Evolutionary conservation across 495 filamentous ascomycete species (phyloP), one percentile per base, ranked within the genome.

Genomic region (Trichocladium uniseriatum): DNA sequence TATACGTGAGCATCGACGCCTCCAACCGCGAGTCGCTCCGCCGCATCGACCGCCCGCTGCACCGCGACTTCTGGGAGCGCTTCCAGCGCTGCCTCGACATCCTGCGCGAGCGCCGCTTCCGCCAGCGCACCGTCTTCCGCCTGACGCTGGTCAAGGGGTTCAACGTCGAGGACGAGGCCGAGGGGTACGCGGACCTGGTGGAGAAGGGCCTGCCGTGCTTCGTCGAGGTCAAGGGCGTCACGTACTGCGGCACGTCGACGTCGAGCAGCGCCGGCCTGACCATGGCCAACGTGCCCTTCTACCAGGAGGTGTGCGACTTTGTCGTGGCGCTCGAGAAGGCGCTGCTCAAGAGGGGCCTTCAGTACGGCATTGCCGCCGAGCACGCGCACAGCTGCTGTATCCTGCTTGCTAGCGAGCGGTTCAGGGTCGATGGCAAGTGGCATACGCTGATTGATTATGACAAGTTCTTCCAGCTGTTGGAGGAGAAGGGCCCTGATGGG

Each of bases 21-120:
- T 86, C 83, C 51, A 94, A 96, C 70, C 78, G 78, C n/a, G 89
- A 95, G 41, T 86, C 81, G 38, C 74, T 96, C 24, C 79, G 85
- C 16, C 81, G 81, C 50, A 94, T 97, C 58, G 91, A 97, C 63
- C 74, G 91, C 1, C 91, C 91, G 0, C 78, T 97, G 13, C 89
- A 96, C 67, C 83, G 91, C 21, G 91, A 97, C 67, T 97, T 94
- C 69, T 97, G 91, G 91, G 88, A 95, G 68, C 83, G 91, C 19
- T 95, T 97, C 72, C 79, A 84, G 54, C 74, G 81, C 18, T 97
- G 91, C 64, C 75, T 97, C 21, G 89, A 94, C 49, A 95, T 97
- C 54, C 70, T 97, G 11, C 77, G 86, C 27, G 84, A 86, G 64
- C 84, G 83, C 60, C 76, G 91, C 16, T 81, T 83, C 69, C 67